Percentiles rank a stretch among this genome's conserved stretches.
These are phyloP conservation scores for Scheffersomyces cryptocercus DNA, from an alignment of 1,139 yeast genomes.

Conservation along the genomic window DNA sequence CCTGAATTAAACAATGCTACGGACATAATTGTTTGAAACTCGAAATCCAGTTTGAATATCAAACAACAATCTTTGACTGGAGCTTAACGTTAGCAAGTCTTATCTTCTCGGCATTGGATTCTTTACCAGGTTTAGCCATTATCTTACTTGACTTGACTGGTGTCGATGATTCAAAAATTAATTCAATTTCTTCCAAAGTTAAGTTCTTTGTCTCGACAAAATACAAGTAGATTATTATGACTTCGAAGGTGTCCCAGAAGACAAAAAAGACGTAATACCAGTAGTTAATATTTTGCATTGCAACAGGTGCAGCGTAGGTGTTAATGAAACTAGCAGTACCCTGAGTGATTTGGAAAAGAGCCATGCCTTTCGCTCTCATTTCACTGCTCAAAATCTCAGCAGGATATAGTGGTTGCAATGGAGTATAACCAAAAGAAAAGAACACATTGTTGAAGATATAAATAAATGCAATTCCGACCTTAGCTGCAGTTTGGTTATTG, in stretches of 20 bases:
- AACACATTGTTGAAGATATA: slow-evolving; percentile 17
- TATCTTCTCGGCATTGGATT: neutral
- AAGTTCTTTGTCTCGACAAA: slow-evolving; percentile 29
- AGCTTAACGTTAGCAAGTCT: neutral
- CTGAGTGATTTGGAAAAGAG: slow-evolving; percentile 12
- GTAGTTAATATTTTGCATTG: slow-evolving; percentile 20
- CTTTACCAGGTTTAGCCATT: neutral
- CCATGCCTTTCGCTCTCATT: slow-evolving; percentile 19
- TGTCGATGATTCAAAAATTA: slow-evolving; percentile 14
- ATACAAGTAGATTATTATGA: slow-evolving; percentile 21
- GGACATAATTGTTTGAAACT: too few relatives aligned
- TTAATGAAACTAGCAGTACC: slow-evolving; percentile 20
- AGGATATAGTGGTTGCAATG: slow-evolving; percentile 22
- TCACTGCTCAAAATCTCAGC: slow-evolving; percentile 17
- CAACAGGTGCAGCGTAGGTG: slow-evolving; percentile 19
- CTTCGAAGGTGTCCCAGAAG: slow-evolving; percentile 19
- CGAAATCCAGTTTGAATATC: too few relatives aligned
- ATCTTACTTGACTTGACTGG: neutral
- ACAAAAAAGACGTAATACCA: slow-evolving; percentile 22
- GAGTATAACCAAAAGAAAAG: slow-evolving; percentile 20
- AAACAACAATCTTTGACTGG: neutral
- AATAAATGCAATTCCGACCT: slow-evolving; percentile 18
- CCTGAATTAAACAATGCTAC: too few relatives aligned
- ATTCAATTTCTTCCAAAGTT: slow-evolving; percentile 28
- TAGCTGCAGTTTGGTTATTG: slow-evolving; percentile 13